Evolutionary conservation across 306 rosid species (phyloP).

Genomic region (Parietaria judaica): DNA sequence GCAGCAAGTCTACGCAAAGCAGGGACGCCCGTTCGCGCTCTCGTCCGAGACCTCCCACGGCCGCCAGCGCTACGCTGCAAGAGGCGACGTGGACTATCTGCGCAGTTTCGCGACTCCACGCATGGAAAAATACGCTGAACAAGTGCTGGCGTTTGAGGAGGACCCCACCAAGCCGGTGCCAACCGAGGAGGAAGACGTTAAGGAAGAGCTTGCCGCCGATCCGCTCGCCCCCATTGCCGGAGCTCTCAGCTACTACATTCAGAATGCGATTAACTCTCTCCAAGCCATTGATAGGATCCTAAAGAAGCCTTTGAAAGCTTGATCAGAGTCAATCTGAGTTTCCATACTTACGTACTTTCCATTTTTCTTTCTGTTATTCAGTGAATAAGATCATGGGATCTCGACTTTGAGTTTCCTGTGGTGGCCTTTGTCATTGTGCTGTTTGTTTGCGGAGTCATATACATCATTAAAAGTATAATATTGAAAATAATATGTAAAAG

Average conservation of each 20-base stretch:
- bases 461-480: no score
- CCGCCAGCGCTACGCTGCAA: slow-evolving; percentile 7
- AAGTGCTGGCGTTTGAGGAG: not conserved
- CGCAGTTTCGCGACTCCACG: not conserved
- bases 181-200: not conserved
- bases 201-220: not conserved
- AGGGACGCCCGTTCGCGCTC: slow-evolving; percentile 5
- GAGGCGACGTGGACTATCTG: not conserved
- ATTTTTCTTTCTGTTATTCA: no score
- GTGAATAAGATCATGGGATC: no score
- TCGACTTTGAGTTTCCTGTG: no score
- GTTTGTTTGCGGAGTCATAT: no score
- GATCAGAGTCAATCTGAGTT: no score
- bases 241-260: not conserved
- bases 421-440: no score
- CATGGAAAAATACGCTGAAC: not conserved
- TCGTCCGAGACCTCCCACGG: not conserved
- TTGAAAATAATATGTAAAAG: no score
- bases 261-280: not conserved
- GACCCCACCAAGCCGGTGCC: slow-evolving; percentile 1
- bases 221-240: not conserved
- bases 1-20: not conserved
- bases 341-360: no score
- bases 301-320: not conserved
- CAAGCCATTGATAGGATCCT: not conserved